Evolutionary conservation across 2,329 filamentous ascomycete genomes (phyloP).

Genomic region (Lecanosticta acicola): DNA sequence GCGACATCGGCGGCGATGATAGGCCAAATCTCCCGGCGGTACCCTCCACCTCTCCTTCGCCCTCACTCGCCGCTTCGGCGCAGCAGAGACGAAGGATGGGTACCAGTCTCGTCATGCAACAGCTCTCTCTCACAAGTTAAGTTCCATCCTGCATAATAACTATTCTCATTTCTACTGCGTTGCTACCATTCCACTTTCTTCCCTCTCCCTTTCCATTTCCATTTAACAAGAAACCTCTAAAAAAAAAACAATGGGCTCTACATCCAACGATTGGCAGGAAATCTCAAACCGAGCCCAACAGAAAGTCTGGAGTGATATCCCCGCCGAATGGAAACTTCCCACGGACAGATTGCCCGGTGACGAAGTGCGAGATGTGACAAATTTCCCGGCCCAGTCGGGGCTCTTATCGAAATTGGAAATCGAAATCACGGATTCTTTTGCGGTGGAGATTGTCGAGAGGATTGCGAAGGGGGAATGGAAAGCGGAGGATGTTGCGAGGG

Average conservation of each 20-base stretch:
- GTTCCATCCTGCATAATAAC: not conserved
- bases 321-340: constrained; percentile 54
- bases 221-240: not conserved
- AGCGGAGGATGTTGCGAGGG: constrained; percentile 47
- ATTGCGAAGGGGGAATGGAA: constrained; percentile 43
- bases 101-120: too few species aligned
- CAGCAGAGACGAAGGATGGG: too few species aligned
- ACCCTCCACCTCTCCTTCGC: not conserved
- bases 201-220: not conserved
- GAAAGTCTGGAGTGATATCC: constrained; percentile 47
- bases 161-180: constrained; percentile 5
- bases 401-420: constrained; percentile 54
- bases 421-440: constrained; percentile 44
- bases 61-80: not conserved
- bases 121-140: too few species aligned
- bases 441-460: constrained; percentile 38
- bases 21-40: not conserved
- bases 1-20: not conserved
- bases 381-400: constrained; percentile 52
- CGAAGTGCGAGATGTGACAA: constrained; percentile 51
- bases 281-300: constrained; percentile 42
- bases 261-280: constrained; percentile 38
- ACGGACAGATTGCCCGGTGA: constrained; percentile 48
- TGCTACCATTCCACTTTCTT: constrained; percentile 1
- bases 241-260: constrained; percentile 7